Base-by-base conservation (phyloP, 2,329 filamentous ascomycete species). In the Arachnomyces sp. region DNA sequence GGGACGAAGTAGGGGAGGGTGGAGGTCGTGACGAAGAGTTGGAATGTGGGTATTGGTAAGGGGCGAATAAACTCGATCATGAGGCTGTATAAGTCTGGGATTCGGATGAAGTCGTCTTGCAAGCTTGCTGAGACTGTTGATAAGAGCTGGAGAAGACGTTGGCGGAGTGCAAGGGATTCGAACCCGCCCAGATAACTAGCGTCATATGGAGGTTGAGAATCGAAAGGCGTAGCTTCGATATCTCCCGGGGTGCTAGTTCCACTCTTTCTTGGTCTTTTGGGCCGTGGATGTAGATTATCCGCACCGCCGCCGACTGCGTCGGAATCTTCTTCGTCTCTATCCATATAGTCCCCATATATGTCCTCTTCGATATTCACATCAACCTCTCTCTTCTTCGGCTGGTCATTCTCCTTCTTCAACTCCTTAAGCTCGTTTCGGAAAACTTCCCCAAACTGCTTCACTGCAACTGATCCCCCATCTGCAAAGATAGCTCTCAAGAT, bases 401-500 rank as follows among this genome's bases (percentile, higher is more conserved):
- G 58, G 20, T 49, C 42, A 5, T 56, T 45, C 9, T 61, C 49
- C 16, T 49, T 47, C 18, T 50, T 49, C 3, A 46, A 46, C n/a
- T 54, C 54, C 44, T 61, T 66, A n/a, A 67, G 51, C 44, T 72
- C 68, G 20, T 68, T 57, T 11, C 53, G 49, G 43, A 70, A 72
- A 3, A 72, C 56, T 31, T 67, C 53, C 8, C 58, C 56, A 43
- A 71, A 72, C 44, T 71, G 65, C 31, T 58, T 63, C 14, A 57
- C 45, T 4, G 62, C 53, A 12, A 43, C 46, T 9, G 51, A 43
- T 28, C 54, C 51, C 7, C 67, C 68, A 48, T 71, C 62, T 3
- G 68, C 67, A 48, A 72, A 71, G 31, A 71, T 61, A 14, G 68
- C 63, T 14, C 66, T 55, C 8, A 71, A 34, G 15, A 71, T 67